phyloP scores from a whole-genome alignment of 2,329 filamentous ascomycete species.

The Exophiala xenobiotica region DNA sequence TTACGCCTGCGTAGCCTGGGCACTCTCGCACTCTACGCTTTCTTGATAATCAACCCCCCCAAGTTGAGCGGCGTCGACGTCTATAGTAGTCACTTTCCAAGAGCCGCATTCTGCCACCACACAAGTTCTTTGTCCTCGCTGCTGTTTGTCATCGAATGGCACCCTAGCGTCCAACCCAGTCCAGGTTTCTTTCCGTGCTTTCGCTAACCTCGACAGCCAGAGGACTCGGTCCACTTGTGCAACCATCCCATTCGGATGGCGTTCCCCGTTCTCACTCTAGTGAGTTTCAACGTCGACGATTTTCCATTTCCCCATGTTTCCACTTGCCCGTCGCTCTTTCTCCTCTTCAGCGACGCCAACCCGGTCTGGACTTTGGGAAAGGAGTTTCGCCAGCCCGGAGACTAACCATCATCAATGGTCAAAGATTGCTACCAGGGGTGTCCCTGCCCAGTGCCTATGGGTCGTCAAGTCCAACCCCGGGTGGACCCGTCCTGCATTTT shows the following conservation, averaged over 20 bases:
- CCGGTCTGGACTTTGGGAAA: background rate
- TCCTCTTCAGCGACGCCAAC: background rate
- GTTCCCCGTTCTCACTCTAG: constrained; percentile 12
- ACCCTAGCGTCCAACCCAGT: too few species aligned
- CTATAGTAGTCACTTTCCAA: too few species aligned
- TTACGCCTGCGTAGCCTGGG: too few species aligned
- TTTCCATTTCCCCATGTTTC: constrained; percentile 11
- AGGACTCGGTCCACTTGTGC: background rate
- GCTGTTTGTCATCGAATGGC: too few species aligned
- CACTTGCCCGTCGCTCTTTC: background rate
- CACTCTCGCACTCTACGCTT: too few species aligned
- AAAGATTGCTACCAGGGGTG: background rate
- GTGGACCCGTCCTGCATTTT: background rate
- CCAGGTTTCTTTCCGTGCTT: too few species aligned
- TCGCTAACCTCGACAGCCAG: background rate
- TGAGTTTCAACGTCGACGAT: constrained; percentile 10
- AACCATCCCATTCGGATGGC: constrained; percentile 8
- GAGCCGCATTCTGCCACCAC: too few species aligned
- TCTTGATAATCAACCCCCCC: too few species aligned
- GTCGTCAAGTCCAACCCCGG: background rate
- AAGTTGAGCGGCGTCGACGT: too few species aligned
- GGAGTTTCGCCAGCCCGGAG: background rate
- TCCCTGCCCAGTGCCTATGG: background rate
- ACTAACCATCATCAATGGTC: background rate
- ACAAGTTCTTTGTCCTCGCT: too few species aligned